Base-by-base conservation (phyloP, 352 stramenopile species). In the Phytophthora hybrid region DNA sequence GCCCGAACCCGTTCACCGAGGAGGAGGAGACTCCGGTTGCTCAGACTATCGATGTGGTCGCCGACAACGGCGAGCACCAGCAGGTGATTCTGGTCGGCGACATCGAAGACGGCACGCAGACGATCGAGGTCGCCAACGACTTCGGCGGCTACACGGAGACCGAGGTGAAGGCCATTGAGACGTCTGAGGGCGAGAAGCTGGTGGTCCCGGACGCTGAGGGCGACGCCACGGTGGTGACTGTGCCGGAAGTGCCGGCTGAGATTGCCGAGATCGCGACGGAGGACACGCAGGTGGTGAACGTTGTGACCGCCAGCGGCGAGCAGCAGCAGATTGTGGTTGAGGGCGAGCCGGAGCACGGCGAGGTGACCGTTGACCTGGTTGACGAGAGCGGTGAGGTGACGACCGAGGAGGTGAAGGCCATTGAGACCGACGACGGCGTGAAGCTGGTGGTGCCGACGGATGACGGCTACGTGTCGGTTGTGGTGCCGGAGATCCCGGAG, bases 231-330 rank as follows among this genome's bases (percentile, higher is more conserved):
- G 19, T 55, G 3, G 61, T 73, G 63, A n/a, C 52, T 19, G 52
- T 63, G 32, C 54, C 46, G 49, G 29, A 73, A 51, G 21, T 59
- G 37, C 62, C 66, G 18, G 16, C 47, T 9, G 74, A 59, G 29
- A 77, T 83, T 77, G 62, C 52, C n/a, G 29, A 47, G n/a, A 21
- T 21, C 9, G 49, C 21, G 29, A 49, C 29, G 5, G 63, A 71
- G 19, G 52, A 71, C 14, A 41, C 5, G 5, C 44, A 71, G 44
- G 63, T 71, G n/a, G 46, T 71, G n/a, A 53, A 63, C 29, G 46
- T 60, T 31, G 64, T 66, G 64, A 65, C 64, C 8, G 2, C 52
- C 7, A 29, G 46, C 8, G 56, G 56, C 34, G 16, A 64, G 29
- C 46, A 52, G 44, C 4, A 64, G 29, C 63, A 71, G 34, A 14